A percentile compares a stretch with the other conserved stretches of the same genome.
These are phyloP conservation scores for Lathyrus oleraceus DNA, from an alignment of 306 rosid species.

Conservation along the genomic window DNA sequence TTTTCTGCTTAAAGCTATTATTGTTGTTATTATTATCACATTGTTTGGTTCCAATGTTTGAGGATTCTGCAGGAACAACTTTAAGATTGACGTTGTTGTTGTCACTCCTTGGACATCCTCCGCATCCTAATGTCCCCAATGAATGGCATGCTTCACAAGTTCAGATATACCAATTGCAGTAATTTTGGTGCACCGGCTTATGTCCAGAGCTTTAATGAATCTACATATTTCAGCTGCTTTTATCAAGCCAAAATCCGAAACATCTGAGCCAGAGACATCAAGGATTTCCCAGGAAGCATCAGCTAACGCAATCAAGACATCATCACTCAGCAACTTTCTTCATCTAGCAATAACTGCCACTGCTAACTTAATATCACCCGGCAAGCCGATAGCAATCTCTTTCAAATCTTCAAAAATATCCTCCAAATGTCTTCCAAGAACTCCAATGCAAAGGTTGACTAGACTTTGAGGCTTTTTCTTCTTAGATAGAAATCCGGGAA, in stretches of 20 bases:
- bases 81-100: too few species aligned
- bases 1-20: too few species aligned
- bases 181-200: conserved; percentile 73
- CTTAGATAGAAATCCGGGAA: too few species aligned
- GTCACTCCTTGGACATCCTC: too few species aligned
- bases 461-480: too few species aligned
- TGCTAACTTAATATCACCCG: conserved; percentile 70
- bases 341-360: conserved; percentile 78
- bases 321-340: conserved; percentile 72
- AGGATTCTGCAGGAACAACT: too few species aligned
- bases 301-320: conserved; percentile 66
- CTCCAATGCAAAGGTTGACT: conserved; percentile 72
- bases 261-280: conserved; percentile 86
- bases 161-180: conserved; percentile 69
- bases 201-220: conserved; percentile 71
- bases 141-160: conserved; percentile 68
- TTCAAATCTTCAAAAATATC: conserved; percentile 72
- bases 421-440: conserved; percentile 80
- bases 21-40: too few species aligned
- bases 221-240: conserved; percentile 67
- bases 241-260: conserved; percentile 71
- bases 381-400: conserved; percentile 65
- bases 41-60: too few species aligned
- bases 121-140: conserved; percentile 86
- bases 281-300: too few species aligned